Evolutionary conservation across 306 rosid species (phyloP), one percentile per base, ranked within the genome.

Genomic region (Trifolium pratense): DNA sequence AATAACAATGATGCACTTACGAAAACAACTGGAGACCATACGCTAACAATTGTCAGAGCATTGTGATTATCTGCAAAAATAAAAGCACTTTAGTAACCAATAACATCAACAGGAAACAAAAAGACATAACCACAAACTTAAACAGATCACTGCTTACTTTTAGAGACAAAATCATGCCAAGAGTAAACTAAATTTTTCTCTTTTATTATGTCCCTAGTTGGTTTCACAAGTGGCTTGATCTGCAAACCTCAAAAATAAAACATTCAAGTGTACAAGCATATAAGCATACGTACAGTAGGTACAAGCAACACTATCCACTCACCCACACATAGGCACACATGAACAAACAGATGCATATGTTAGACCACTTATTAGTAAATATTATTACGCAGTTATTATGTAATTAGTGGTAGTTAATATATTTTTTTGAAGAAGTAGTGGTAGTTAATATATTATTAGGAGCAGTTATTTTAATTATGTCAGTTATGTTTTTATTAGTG

Each of bases 111-210:
- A 51, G 37, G 69, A 78, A 69, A 56, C 75, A n/a, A 34, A 73
- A 71, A 66, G 42, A 34, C 37, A 34, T 13, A 15, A 52, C 39
- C 43, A 45, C 16, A 62, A 40, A 40, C 60, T 9, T 58, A 63
- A 59, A 53, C 23, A 75, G 26, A 48, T 68, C 74, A 23, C 21
- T 6, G 56, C 97, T 89, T 83, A 93, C 98, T 65, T 78, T 75
- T 60, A 43, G 98, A 93, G 34, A 93, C 81, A 1, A 93, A 83
- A 79, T 91, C 97, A 81, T 91, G 98, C 98, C 97, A 91, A 26
- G 96, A 81, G 84, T 91, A 91, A 0, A 0, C 1, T 25, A 91
- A 21, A 59, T 43, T 3, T 40, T 0, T 25, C 82, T 79, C 39
- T 2, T 1, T 18, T 75, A 93, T 79, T 39, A 93, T 85, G 21